A percentile compares a stretch with the other conserved stretches of the same genome.
phyloP scores from a whole-genome alignment of 805 yeast genomes.

The Candida germanica region DNA sequence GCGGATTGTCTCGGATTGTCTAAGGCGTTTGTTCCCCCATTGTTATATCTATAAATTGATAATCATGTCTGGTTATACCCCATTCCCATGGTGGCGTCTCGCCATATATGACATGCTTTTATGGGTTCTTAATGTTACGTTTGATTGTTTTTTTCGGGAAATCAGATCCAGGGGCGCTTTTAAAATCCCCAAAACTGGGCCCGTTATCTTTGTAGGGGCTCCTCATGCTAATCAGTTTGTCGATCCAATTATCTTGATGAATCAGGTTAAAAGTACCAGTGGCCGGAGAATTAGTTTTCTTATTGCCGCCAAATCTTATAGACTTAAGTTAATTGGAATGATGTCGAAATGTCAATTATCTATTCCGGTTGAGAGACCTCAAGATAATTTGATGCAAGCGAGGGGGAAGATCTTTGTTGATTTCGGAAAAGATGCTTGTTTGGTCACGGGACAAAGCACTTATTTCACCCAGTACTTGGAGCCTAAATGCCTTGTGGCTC shows the following conservation, averaged over 20 bases:
- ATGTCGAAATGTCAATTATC: conserved; percentile 74
- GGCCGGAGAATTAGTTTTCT: conserved; percentile 73
- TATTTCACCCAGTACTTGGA: conserved; percentile 60
- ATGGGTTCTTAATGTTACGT: conserved; percentile 36
- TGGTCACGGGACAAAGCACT: conserved; percentile 65
- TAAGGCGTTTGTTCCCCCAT: no score
- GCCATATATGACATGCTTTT: conserved; percentile 33
- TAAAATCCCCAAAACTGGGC: conserved; percentile 65
- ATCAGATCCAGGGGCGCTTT: conserved; percentile 86
- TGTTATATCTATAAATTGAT: no score
- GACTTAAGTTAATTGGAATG: conserved; percentile 64
- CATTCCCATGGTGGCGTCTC: conserved; percentile 25
- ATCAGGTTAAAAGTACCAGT: conserved; percentile 66
- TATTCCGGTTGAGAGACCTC: conserved; percentile 91
- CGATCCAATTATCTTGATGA: conserved; percentile 75
- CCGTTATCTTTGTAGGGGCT: conserved; percentile 90
- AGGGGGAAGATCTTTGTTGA: conserved; percentile 62
- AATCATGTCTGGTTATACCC: conserved; percentile 9
- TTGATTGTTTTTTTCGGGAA: conserved; percentile 79
- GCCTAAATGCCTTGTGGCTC: conserved; percentile 64
- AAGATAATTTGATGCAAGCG: conserved; percentile 72
- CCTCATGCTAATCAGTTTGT: conserved; percentile 97
- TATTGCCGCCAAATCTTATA: conserved; percentile 79
- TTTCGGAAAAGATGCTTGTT: conserved; percentile 48
- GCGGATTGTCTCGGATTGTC: no score